phyloP scores from a whole-genome alignment of 768 basidiomycete species.

The Serpula lacrymans region DNA sequence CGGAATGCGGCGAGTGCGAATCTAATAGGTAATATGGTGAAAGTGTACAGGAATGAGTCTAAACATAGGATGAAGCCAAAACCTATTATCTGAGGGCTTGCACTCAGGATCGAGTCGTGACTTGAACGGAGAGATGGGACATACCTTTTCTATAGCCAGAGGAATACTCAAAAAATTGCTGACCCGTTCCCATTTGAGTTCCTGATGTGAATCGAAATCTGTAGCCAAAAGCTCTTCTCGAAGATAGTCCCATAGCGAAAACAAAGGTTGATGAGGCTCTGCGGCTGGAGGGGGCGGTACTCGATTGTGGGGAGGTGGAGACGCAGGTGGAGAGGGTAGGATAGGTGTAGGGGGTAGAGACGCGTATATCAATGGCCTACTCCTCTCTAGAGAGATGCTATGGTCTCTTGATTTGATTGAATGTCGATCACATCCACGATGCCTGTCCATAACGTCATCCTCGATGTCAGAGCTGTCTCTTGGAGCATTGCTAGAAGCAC shows the following conservation, averaged over 20 bases:
- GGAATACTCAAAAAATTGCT: slow-evolving; percentile 95
- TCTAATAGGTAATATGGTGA: slow-evolving; percentile 95
- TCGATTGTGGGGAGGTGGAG: slow-evolving; percentile 20
- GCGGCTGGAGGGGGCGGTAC: slow-evolving; percentile 10
- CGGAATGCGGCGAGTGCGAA: slow-evolving; percentile 62
- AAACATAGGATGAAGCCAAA: slow-evolving; percentile 94
- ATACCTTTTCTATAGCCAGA: slow-evolving; percentile 90
- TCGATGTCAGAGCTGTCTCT: slow-evolving; percentile 2
- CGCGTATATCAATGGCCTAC: slow-evolving; percentile 59
- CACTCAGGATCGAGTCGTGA: neutral
- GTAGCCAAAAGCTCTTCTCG: slow-evolving; percentile 84
- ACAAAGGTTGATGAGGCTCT: slow-evolving; percentile 42
- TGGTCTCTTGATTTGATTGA: no score
- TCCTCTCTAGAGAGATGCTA: slow-evolving; percentile 10
- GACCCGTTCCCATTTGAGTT: slow-evolving; percentile 93
- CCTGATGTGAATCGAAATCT: slow-evolving; percentile 93
- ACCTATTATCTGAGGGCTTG: slow-evolving; percentile 63
- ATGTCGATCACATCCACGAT: no score
- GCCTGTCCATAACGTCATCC: no score
- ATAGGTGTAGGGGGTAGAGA: slow-evolving; percentile 77
- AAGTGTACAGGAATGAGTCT: slow-evolving; percentile 96
- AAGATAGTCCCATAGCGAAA: slow-evolving; percentile 91
- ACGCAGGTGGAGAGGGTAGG: slow-evolving; percentile 39
- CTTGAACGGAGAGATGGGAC: slow-evolving; percentile 10
- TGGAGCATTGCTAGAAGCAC: slow-evolving; percentile 1